Percentiles rank a stretch among this genome's conserved stretches.
These are phyloP conservation scores for Phragmites australis DNA, from an alignment of 176 grass and related monocot species.

Conservation along the genomic window DNA sequence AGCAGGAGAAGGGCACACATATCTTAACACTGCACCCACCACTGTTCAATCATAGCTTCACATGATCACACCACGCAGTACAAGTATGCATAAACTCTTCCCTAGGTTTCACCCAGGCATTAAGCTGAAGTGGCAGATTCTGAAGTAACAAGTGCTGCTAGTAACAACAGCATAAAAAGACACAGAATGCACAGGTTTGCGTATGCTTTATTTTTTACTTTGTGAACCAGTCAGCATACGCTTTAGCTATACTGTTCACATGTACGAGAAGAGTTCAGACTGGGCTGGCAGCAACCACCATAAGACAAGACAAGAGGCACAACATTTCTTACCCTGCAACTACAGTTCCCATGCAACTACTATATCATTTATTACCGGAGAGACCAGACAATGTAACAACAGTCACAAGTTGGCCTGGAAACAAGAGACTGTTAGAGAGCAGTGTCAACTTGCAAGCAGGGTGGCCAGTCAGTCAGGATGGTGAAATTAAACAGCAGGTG, in stretches of 20 bases:
- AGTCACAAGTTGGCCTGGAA: constrained; percentile 18
- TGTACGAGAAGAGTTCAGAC: background rate
- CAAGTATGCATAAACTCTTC: no score
- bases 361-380: constrained; percentile 18
- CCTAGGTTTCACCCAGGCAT: background rate
- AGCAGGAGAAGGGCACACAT: background rate
- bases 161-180: background rate
- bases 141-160: background rate
- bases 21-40: background rate
- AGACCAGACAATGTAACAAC: constrained; percentile 1
- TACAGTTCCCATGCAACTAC: constrained; percentile 18
- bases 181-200: background rate
- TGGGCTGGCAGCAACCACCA: background rate
- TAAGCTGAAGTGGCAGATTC: background rate
- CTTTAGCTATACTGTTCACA: background rate
- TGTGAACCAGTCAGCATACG: background rate
- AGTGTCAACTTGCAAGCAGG: constrained; percentile 27
- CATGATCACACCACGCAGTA: background rate
- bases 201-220: background rate
- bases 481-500: constrained; percentile 9
- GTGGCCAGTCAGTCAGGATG: background rate
- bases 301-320: background rate
- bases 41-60: background rate
- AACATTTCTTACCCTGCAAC: background rate
- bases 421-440: background rate